A percentile compares a stretch with the other conserved stretches of the same genome.
Conservation (phyloP, 1,139 yeast species). For the Suhomyces atakaporum region DNA sequence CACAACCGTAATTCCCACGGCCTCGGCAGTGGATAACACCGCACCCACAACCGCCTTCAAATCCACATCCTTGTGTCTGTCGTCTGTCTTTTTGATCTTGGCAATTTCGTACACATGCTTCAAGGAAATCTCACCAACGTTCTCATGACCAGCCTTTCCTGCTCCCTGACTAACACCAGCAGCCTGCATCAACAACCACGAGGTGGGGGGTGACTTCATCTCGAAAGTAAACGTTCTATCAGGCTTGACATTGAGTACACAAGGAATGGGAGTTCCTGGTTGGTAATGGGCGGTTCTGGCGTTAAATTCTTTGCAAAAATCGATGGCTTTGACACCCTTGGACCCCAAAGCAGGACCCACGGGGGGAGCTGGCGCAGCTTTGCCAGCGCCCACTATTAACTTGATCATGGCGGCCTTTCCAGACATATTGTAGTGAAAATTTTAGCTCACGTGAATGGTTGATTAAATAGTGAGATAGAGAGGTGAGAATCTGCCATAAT, state of each 20-base stretch:
- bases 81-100: slow-evolving; percentile 86
- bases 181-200: slow-evolving; percentile 81
- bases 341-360: slow-evolving; percentile 99
- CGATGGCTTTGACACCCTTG: slow-evolving; percentile 97
- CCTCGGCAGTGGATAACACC: slow-evolving; percentile 82
- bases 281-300: slow-evolving; percentile 88
- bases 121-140: slow-evolving; percentile 73
- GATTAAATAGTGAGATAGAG: slow-evolving; percentile 1
- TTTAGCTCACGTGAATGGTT: slow-evolving; percentile 5
- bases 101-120: slow-evolving; percentile 96
- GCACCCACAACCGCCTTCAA: slow-evolving; percentile 79
- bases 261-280: slow-evolving; percentile 91
- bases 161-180: slow-evolving; percentile 83
- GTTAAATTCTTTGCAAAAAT: slow-evolving; percentile 96
- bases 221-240: slow-evolving; percentile 88
- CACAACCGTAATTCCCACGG: slow-evolving; percentile 82
- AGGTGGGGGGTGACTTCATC: slow-evolving; percentile 89
- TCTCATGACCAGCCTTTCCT: slow-evolving; percentile 48
- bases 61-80: slow-evolving; percentile 69
- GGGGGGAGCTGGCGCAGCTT: slow-evolving; percentile 99
- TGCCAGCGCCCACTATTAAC: slow-evolving; percentile 96
- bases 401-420: slow-evolving; percentile 62
- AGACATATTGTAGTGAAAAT: slow-evolving; percentile 32
- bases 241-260: slow-evolving; percentile 81
- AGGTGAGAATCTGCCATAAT: too few species aligned